Base-by-base conservation (phyloP, 495 filamentous ascomycete species). In the Arthonia radiata region DNA sequence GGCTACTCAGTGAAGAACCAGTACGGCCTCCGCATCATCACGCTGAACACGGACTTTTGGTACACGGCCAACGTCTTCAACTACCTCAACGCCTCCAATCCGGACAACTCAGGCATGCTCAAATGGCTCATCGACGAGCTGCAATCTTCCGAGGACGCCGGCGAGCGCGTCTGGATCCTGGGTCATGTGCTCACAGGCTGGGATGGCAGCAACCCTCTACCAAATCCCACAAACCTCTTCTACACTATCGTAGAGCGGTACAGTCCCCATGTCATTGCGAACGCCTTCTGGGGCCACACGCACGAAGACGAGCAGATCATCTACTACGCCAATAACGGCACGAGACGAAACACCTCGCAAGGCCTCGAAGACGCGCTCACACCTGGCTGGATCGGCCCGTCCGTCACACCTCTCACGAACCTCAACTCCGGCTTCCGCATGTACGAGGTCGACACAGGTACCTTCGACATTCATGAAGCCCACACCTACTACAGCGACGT, bases 301-400 rank as follows among this genome's bases (percentile, higher is more conserved):
- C 63, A 67, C 35, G 45, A 42, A 22, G 63, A 68, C 31, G 48
- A 56, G 24, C 63, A 66, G 35, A 46, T 64, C 25, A 45, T 68
- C 26, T 46, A 50, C 7, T 66, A 66, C 46, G 41, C 54, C 1
- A 34, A 57, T 29, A 58, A 59, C 31, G 43, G 23, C 3, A 33
- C 33, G 13, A 23, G 24, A 15, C 35, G 39, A 4, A 43, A 41
- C 23, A 30, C 32, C 7, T n/a, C n/a, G n/a, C 50, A 42, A 4
- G 37, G 29, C 25, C 34, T 32, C 21, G 46, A 39, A 24, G 58
- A 48, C 4, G 60, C 62, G 2, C 34, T 48, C 3, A 49, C 47
- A 23, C 46, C 54, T 14, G 53, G 49, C 4, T 68, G 60, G 28
- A 51, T 66, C 31, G 48, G 47, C 0, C 59, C 61, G 4, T 50